Evolutionary conservation across 2,329 filamentous ascomycete species (phyloP).

Genomic region (Dactylellina sp.): DNA sequence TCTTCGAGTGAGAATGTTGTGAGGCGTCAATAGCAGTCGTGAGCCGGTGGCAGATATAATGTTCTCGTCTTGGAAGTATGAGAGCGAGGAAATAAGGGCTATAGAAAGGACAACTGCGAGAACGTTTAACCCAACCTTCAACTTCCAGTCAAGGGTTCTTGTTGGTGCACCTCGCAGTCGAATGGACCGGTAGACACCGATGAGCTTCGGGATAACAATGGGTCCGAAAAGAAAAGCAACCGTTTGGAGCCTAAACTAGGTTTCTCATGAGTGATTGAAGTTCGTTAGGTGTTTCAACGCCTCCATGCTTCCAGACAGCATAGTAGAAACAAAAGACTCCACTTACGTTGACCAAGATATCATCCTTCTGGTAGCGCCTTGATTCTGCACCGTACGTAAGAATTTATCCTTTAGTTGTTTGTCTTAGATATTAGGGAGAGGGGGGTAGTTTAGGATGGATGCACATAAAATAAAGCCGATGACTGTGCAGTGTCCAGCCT

Average conservation of each 20-base stretch:
- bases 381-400: too few relatives aligned
- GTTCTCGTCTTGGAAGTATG: slow-evolving; percentile 79
- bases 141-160: slow-evolving; percentile 69
- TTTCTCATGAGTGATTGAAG: too few relatives aligned
- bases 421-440: too few relatives aligned
- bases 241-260: slow-evolving; percentile 66
- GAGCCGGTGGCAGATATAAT: slow-evolving; percentile 82
- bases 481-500: too few relatives aligned
- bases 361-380: slow-evolving; percentile 32
- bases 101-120: slow-evolving; percentile 69
- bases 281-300: too few relatives aligned
- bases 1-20: slow-evolving; percentile 83
- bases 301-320: too few relatives aligned
- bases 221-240: slow-evolving; percentile 73
- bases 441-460: too few relatives aligned
- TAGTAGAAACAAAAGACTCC: too few relatives aligned
- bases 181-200: slow-evolving; percentile 73
- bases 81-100: slow-evolving; percentile 73
- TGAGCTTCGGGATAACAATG: slow-evolving; percentile 74
- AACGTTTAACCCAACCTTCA: slow-evolving; percentile 71
- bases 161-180: slow-evolving; percentile 63
- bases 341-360: slow-evolving; percentile 59
- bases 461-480: too few relatives aligned
- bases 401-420: too few relatives aligned
- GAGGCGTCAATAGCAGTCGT: slow-evolving; percentile 81